Base-by-base conservation (phyloP, 768 basidiomycete genomes). In the Neoboletus magnificus region DNA sequence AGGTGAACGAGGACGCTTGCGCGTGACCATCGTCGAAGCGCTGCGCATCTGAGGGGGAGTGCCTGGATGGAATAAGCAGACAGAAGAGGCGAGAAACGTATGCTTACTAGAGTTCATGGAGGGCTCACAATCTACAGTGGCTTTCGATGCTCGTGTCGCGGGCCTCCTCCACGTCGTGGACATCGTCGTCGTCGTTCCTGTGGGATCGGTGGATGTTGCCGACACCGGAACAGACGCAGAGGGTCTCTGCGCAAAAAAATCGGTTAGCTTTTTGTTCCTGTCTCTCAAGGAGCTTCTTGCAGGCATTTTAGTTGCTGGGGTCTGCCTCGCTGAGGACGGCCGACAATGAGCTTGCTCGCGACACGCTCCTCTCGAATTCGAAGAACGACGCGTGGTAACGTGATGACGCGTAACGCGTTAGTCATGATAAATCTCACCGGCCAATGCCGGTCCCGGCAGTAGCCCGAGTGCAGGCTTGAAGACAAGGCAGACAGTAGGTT, bases 181-280 rank as follows among this genome's bases (percentile, higher is more conserved):
- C 45, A 25, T 27, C 39, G 39, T 37, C 30, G 59, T 40, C 30
- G 15, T 37, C 8, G 56, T 47, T 39, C 25, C 48, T 25, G 40
- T 9, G 16, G 23, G 6, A 8, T 10, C 11, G 12, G 61, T 54
- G 37, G 59, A 52, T 35, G 50, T 46, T 20, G 45, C 50, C 32
- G 22, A 32, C 12, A 58, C 68, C 16, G 56, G 62, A 51, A 57
- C 46, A 29, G 56, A 48, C 7, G 62, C 54, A 35, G 68, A 63
- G 1, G 64, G 56, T 60, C 59, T 73, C 40, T 72, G 75, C 36
- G 66, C 29, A 53, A 83, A 83, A 61, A 79, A 84, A 37, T 79
- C 75, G 8, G 79, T 80, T 25, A 84, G 50, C 27, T 57, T 73
- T 37, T 55, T 64, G 57, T 64, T 65, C 25, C 56, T 57, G 48